phyloP scores from a whole-genome alignment of 1,139 yeast genomes.

The Lodderomyces jiufengensis region DNA sequence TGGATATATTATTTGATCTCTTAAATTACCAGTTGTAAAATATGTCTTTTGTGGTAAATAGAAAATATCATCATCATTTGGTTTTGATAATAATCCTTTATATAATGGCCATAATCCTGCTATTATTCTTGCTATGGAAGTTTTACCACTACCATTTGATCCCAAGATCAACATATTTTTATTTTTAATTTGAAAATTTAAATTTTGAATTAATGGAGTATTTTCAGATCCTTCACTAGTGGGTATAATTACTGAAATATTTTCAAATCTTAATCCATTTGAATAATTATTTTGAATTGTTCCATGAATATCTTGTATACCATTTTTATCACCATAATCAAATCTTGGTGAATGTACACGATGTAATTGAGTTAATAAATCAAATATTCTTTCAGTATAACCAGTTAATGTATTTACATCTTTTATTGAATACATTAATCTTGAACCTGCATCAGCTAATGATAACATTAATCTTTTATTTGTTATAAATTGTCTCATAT shows the following conservation, averaged over 20 bases:
- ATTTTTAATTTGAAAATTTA: conserved; percentile 63
- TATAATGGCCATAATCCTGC: conserved; percentile 94
- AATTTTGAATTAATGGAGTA: conserved; percentile 48
- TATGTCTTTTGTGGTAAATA: conserved; percentile 84
- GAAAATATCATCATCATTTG: conserved; percentile 66
- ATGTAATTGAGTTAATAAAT: conserved; percentile 70
- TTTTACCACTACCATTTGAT: conserved; percentile 86
- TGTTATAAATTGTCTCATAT: conserved; percentile 85
- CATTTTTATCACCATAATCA: conserved; percentile 57
- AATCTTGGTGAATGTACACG: conserved; percentile 73
- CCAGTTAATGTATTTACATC: conserved; percentile 92
- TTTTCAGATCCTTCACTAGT: conserved; percentile 54
- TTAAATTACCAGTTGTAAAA: conserved; percentile 70
- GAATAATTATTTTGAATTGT: conserved; percentile 72
- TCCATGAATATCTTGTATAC: conserved; percentile 62
- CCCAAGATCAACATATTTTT: conserved; percentile 81
- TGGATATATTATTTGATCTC: conserved; percentile 89
- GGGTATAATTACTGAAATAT: conserved; percentile 81
- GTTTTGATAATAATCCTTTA: conserved; percentile 77
- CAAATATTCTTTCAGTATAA: conserved; percentile 82
- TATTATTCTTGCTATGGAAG: conserved; percentile 77
- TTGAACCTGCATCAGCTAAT: conserved; percentile 94
- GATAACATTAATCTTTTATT: conserved; percentile 88
- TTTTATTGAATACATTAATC: conserved; percentile 91
- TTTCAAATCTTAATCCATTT: conserved; percentile 77